These are phyloP conservation scores for Lepiota venenata DNA, from an alignment of 768 basidiomycete species.

Conservation along the genomic window DNA sequence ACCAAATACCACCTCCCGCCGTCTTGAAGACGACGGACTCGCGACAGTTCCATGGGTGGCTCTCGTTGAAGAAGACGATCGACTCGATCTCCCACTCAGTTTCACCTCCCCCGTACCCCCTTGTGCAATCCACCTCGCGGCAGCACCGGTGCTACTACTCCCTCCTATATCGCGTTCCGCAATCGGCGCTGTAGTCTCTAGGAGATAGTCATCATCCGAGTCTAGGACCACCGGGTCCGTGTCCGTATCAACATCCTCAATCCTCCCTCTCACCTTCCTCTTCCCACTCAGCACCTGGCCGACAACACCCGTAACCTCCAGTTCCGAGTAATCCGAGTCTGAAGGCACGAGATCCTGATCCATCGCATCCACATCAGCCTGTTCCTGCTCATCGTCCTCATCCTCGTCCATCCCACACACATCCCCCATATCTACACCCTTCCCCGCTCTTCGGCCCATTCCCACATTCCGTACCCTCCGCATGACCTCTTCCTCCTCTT, in stretches of 20 bases:
- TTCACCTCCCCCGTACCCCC: neutral
- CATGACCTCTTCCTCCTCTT: constrained; percentile 45
- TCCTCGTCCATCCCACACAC: constrained; percentile 19
- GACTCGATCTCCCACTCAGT: neutral
- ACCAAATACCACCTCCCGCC: neutral
- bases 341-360: constrained; percentile 58
- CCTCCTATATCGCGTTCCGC: neutral
- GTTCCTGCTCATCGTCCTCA: constrained; percentile 45
- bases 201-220: constrained; percentile 3
- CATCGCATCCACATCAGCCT: constrained; percentile 68
- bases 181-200: neutral
- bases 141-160: neutral
- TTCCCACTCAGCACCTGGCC: neutral
- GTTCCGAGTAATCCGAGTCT: constrained; percentile 36
- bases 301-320: constrained; percentile 9
- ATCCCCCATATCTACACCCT: constrained; percentile 11
- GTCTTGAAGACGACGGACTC: neutral
- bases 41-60: neutral
- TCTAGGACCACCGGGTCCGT: neutral
- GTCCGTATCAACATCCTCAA: neutral
- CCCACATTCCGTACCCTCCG: constrained; percentile 20
- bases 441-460: constrained; percentile 21
- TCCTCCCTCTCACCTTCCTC: neutral
- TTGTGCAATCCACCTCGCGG: neutral
- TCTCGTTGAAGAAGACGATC: neutral